Conservation (phyloP, 805 yeast genomes). For the Starmerella scarabaei region DNA sequence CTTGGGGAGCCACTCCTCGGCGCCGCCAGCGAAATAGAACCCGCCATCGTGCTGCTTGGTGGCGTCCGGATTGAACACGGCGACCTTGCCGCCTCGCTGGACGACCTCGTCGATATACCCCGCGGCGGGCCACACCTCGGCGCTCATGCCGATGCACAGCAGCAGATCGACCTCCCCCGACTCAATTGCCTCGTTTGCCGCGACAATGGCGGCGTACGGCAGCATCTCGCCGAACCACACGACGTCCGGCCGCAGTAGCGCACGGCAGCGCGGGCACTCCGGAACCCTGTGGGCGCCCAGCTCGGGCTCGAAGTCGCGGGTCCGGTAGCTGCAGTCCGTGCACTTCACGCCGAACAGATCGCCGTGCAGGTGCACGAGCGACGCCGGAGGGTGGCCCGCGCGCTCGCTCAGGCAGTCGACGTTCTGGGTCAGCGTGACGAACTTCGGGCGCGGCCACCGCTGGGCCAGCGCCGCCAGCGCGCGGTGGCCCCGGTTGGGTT, state of each 20-base stretch:
- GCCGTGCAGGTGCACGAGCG: conserved; percentile 67
- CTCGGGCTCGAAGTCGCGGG: conserved; percentile 24
- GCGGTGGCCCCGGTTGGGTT: conserved; percentile 62
- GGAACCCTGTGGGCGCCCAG: conserved; percentile 48
- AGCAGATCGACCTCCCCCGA: conserved; percentile 51
- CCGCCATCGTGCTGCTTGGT: conserved; percentile 25
- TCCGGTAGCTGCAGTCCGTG: conserved; percentile 53
- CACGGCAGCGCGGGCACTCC: conserved; percentile 61
- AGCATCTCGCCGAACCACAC: conserved; percentile 92
- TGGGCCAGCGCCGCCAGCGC: conserved; percentile 52
- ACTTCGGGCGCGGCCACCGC: conserved; percentile 27
- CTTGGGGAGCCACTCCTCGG: conserved; percentile 53
- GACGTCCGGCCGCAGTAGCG: conserved; percentile 69
- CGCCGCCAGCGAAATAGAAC: conserved; percentile 75
- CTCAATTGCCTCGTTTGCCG: conserved; percentile 59
- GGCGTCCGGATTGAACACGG: conserved; percentile 56
- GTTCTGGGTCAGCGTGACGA: conserved; percentile 67
- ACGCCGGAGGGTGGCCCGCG: conserved; percentile 44
- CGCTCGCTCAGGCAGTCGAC: conserved; percentile 63
- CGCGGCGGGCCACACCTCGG: conserved; percentile 83
- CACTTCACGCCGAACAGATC: conserved; percentile 60
- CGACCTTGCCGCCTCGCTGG: conserved; percentile 65
- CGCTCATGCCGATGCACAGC: conserved; percentile 74
- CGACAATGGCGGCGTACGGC: conserved; percentile 48
- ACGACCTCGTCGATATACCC: conserved; percentile 72